A percentile compares a stretch with the other conserved stretches of the same genome.
phyloP scores from a whole-genome alignment of 148 eudicot species.

The Diospyros lotus region DNA sequence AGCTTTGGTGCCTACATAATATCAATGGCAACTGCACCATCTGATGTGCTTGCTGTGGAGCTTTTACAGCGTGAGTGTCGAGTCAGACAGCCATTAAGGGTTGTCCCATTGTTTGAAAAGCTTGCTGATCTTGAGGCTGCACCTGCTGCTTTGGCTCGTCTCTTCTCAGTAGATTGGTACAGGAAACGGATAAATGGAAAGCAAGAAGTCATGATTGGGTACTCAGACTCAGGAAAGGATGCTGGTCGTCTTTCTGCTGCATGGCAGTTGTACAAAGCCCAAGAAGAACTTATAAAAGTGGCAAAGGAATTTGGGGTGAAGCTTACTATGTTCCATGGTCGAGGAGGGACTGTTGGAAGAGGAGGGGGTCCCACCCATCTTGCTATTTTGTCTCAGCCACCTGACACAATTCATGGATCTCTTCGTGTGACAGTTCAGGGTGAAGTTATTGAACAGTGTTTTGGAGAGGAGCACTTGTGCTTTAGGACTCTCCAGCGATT shows the following conservation, averaged over 20 bases:
- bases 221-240: constrained; percentile 92
- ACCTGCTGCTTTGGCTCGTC: constrained; percentile 75
- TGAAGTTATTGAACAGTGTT: constrained; percentile 85
- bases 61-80: constrained; percentile 83
- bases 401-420: constrained; percentile 79
- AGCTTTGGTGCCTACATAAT: constrained; percentile 85
- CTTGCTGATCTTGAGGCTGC: constrained; percentile 87
- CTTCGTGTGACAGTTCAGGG: constrained; percentile 93
- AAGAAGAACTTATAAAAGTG: constrained; percentile 77
- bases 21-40: constrained; percentile 94
- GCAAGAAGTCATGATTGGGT: constrained; percentile 98
- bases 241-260: constrained; percentile 98
- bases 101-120: constrained; percentile 90
- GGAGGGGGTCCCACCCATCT: constrained; percentile 99
- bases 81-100: constrained; percentile 65
- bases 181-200: constrained; percentile 65
- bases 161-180: constrained; percentile 91
- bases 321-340: constrained; percentile 93
- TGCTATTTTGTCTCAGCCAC: constrained; percentile 89
- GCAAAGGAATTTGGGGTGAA: constrained; percentile 78
- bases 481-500: constrained; percentile 82
- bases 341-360: constrained; percentile 95
- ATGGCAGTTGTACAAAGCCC: constrained; percentile 87
- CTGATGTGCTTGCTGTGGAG: constrained; percentile 95
- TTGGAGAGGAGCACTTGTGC: constrained; percentile 91